Evolutionary conservation across 2,329 filamentous ascomycete species (phyloP).

Genomic region (Sarocladiaceae sp.): DNA sequence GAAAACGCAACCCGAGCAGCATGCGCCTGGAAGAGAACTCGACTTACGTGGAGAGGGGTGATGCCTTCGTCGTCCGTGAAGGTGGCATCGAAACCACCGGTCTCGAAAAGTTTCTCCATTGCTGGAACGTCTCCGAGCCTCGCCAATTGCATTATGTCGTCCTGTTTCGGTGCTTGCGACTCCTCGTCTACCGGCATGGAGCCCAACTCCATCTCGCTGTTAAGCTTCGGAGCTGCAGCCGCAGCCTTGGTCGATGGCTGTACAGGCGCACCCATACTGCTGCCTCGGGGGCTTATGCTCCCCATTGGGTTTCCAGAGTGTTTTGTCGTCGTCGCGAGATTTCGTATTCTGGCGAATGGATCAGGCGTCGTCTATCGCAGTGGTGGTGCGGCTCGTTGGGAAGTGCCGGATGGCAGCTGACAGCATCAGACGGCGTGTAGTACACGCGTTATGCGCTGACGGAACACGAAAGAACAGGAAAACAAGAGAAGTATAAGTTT

Average conservation of each 20-base stretch:
- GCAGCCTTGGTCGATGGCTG: slow-evolving; percentile 50
- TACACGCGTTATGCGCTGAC: no score
- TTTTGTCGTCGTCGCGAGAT: no score
- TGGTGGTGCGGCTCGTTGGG: no score
- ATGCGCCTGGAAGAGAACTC: not conserved
- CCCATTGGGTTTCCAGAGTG: no score
- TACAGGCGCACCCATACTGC: slow-evolving; percentile 38
- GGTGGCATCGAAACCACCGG: slow-evolving; percentile 71
- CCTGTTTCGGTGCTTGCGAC: slow-evolving; percentile 29
- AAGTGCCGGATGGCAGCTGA: no score
- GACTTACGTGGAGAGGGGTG: slow-evolving; percentile 82
- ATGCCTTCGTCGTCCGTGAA: slow-evolving; percentile 89
- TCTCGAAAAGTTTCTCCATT: slow-evolving; percentile 86
- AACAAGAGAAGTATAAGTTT: no score
- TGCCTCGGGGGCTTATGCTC: slow-evolving; percentile 29
- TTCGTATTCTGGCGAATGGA: no score
- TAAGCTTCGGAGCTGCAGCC: slow-evolving; percentile 49
- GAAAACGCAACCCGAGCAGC: not conserved
- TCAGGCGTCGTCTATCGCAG: no score
- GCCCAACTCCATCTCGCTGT: slow-evolving; percentile 51
- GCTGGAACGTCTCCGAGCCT: slow-evolving; percentile 77
- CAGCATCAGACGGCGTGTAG: no score
- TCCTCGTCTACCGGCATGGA: slow-evolving; percentile 30
- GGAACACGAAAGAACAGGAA: no score
- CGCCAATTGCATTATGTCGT: slow-evolving; percentile 94